These are phyloP conservation scores for Lasiosphaeris hirsuta DNA, from an alignment of 495 filamentous ascomycete genomes.

Conservation along the genomic window DNA sequence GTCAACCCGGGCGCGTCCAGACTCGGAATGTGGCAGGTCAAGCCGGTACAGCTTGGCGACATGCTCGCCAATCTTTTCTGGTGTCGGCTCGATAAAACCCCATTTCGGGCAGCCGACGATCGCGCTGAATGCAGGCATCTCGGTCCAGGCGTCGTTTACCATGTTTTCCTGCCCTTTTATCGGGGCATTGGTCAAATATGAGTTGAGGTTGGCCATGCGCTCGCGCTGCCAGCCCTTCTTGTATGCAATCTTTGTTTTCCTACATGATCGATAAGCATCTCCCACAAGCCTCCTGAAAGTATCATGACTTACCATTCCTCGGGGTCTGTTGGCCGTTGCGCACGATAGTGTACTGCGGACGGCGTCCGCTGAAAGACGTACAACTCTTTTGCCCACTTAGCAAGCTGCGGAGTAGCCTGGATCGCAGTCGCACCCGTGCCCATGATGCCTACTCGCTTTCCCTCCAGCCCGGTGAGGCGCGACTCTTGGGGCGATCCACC, in stretches of 20 bases:
- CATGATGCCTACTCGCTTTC: conserved; percentile 51
- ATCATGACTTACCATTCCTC: conserved; percentile 35
- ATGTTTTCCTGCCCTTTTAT: conserved; percentile 32
- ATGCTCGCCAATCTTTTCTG: conserved; percentile 35
- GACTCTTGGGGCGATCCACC: conserved; percentile 50
- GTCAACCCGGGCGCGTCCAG: conserved; percentile 36
- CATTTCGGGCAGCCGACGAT: conserved; percentile 24
- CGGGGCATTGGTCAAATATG: conserved; percentile 23
- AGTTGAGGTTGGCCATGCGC: conserved; percentile 37
- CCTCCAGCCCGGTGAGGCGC: conserved; percentile 41
- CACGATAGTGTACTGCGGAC: conserved; percentile 46
- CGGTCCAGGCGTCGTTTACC: conserved; percentile 43
- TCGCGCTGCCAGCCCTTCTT: conserved; percentile 45
- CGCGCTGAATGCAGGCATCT: conserved; percentile 25
- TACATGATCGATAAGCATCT: neutral
- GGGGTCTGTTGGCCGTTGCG: conserved; percentile 47
- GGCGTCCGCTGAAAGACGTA: conserved; percentile 58
- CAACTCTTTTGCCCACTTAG: conserved; percentile 48
- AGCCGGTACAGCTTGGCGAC: conserved; percentile 28
- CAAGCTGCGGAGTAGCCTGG: conserved; percentile 50
- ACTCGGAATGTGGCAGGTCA: conserved; percentile 25
- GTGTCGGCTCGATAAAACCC: conserved; percentile 27
- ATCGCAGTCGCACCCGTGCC: conserved; percentile 57
- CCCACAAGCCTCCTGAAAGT: neutral
- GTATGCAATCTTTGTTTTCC: conserved; percentile 33